phyloP scores from a whole-genome alignment of 2,329 filamentous ascomycete species.

The Penicillium concentricum region DNA sequence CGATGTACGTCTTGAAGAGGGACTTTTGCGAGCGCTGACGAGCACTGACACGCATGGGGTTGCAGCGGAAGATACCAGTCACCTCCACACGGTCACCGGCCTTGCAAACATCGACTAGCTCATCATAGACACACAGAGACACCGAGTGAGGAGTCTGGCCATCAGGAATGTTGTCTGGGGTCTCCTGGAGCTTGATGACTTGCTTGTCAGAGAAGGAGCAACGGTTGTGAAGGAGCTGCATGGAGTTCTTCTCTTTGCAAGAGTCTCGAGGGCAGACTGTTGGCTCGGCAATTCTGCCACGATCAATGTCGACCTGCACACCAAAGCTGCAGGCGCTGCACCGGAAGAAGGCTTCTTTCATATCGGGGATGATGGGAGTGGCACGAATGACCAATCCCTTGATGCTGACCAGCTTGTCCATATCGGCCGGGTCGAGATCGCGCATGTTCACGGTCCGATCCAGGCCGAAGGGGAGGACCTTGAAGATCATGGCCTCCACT shows the following conservation, averaged over 20 bases:
- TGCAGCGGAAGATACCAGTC: constrained; percentile 95
- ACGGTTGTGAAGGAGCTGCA: constrained; percentile 97
- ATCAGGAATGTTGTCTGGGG: constrained; percentile 88
- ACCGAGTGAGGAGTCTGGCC: constrained; percentile 97
- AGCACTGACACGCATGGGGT: constrained; percentile 89
- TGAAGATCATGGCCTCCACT: constrained; percentile 75
- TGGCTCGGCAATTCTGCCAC: constrained; percentile 93
- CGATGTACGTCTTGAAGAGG: constrained; percentile 96
- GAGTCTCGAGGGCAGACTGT: constrained; percentile 80
- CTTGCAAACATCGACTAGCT: constrained; percentile 96
- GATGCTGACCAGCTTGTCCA: constrained; percentile 92
- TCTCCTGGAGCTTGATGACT: constrained; percentile 97
- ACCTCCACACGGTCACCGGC: constrained; percentile 94
- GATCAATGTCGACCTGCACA: constrained; percentile 85
- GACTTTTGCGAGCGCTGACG: constrained; percentile 89
- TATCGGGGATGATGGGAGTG: constrained; percentile 95
- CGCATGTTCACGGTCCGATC: constrained; percentile 86
- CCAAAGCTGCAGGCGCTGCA: constrained; percentile 92
- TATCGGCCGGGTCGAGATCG: constrained; percentile 90
- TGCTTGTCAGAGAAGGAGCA: constrained; percentile 96
- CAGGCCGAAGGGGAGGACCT: constrained; percentile 84
- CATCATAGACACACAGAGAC: constrained; percentile 93
- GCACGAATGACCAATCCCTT: constrained; percentile 95
- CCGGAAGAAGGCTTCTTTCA: constrained; percentile 98
- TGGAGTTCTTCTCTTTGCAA: constrained; percentile 85